These are phyloP conservation scores for Mycena kentingensis DNA, from an alignment of 768 basidiomycete species.

Conservation along the genomic window DNA sequence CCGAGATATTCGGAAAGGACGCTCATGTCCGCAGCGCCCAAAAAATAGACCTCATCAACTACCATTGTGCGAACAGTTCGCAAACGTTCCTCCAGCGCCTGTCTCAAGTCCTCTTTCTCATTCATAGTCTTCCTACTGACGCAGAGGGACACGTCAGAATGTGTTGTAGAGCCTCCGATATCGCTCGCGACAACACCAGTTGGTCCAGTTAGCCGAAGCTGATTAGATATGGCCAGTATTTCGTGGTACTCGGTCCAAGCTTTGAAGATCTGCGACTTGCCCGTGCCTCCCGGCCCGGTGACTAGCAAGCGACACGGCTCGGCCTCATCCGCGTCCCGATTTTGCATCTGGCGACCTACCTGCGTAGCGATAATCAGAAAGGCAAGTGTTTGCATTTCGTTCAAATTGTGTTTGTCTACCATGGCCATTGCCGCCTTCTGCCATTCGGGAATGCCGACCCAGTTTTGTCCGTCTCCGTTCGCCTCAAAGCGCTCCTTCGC, in stretches of 20 bases:
- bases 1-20: constrained; percentile 10
- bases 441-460: too few relatives aligned
- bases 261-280: constrained; percentile 26
- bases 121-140: constrained; percentile 7
- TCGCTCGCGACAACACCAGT: constrained; percentile 28
- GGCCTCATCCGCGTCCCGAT: too few relatives aligned
- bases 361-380: too few relatives aligned
- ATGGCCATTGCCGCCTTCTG: too few relatives aligned
- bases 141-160: constrained; percentile 20
- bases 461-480: too few relatives aligned
- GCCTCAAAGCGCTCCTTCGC: too few relatives aligned
- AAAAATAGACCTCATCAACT: constrained; percentile 17
- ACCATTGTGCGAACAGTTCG: constrained; percentile 5
- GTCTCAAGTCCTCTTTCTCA: constrained; percentile 1
- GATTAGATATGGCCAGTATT: not conserved
- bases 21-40: constrained; percentile 7
- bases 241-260: constrained; percentile 22
- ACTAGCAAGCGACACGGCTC: constrained; percentile 9
- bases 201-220: constrained; percentile 19
- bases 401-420: too few relatives aligned
- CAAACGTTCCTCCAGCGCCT: constrained; percentile 3
- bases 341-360: too few relatives aligned
- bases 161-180: constrained; percentile 24
- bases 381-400: too few relatives aligned
- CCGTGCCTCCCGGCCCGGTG: constrained; percentile 27